Conservation (phyloP, 805 yeast genomes). For the Phaffomyces thermotolerans region DNA sequence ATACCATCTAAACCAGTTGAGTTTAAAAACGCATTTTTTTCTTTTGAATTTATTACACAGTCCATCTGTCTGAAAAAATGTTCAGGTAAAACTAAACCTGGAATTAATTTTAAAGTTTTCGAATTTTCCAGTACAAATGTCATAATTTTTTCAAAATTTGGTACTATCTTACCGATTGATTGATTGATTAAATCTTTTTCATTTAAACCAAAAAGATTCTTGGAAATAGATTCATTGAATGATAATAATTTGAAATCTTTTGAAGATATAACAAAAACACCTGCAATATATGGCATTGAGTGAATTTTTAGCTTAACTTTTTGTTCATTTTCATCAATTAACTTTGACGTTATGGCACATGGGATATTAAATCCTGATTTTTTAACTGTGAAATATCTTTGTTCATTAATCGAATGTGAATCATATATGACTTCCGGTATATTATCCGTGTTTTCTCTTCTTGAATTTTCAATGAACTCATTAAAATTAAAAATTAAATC, state of each 20-base stretch:
- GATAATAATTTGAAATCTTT: slow-evolving; percentile 45
- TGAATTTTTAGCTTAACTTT: slow-evolving; percentile 57
- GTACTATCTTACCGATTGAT: slow-evolving; percentile 52
- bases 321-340: slow-evolving; percentile 40
- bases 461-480: slow-evolving; percentile 7
- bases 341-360: slow-evolving; percentile 64
- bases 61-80: slow-evolving; percentile 74
- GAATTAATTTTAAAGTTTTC: slow-evolving; percentile 33
- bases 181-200: slow-evolving; percentile 36
- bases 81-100: slow-evolving; percentile 84
- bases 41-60: slow-evolving; percentile 24
- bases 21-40: slow-evolving; percentile 45
- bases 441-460: slow-evolving; percentile 7
- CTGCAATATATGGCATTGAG: slow-evolving; percentile 80
- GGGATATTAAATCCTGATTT: slow-evolving; percentile 48
- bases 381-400: slow-evolving; percentile 57
- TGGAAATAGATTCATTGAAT: slow-evolving; percentile 71
- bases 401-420: slow-evolving; percentile 41
- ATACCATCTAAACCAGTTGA: slow-evolving; percentile 63
- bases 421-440: slow-evolving; percentile 25
- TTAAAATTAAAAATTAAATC: slow-evolving; percentile 24
- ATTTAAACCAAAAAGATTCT: slow-evolving; percentile 68
- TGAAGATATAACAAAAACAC: slow-evolving; percentile 61
- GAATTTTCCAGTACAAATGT: slow-evolving; percentile 27
- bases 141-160: slow-evolving; percentile 44